Percentiles rank a stretch among this genome's conserved stretches.
These are phyloP conservation scores for Eucommia ulmoides DNA, from an alignment of 257 asterid genomes.

Conservation along the genomic window DNA sequence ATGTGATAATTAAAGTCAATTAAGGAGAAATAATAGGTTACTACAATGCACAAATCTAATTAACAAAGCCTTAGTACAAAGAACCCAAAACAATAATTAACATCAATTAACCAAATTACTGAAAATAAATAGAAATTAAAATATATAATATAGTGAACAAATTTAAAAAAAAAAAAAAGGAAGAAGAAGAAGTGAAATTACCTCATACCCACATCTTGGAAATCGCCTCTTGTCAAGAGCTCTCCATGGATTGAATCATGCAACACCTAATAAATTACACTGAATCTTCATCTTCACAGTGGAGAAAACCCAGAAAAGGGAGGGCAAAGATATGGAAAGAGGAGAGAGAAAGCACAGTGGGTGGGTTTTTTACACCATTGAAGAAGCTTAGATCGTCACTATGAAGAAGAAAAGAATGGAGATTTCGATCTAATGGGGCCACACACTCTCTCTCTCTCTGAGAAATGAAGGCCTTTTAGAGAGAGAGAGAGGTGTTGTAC, in stretches of 20 bases:
- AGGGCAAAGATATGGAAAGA: background rate
- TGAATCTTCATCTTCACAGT: background rate
- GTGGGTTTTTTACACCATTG: constrained; percentile 46
- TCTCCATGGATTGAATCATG: background rate
- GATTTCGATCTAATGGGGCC: constrained; percentile 87
- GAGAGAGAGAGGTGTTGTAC: constrained; percentile 28
- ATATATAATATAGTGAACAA: no score
- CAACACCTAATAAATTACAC: background rate
- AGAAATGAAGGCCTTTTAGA: constrained; percentile 23
- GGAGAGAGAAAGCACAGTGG: constrained; percentile 4
- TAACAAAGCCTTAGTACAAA: no score
- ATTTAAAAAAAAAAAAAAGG: no score
- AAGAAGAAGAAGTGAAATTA: no score
- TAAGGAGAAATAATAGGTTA: no score
- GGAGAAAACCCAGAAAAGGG: background rate
- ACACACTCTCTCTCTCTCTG: constrained; percentile 16
- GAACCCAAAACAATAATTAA: no score
- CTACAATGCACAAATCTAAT: no score
- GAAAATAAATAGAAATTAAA: no score
- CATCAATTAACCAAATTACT: no score
- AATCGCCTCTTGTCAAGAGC: background rate
- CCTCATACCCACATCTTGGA: background rate
- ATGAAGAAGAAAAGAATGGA: constrained; percentile 37
- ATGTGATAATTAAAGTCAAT: no score
- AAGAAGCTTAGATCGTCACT: constrained; percentile 77